Conservation (phyloP, 2,329 filamentous ascomycete genomes). For the Cordyceps pruinosa region DNA sequence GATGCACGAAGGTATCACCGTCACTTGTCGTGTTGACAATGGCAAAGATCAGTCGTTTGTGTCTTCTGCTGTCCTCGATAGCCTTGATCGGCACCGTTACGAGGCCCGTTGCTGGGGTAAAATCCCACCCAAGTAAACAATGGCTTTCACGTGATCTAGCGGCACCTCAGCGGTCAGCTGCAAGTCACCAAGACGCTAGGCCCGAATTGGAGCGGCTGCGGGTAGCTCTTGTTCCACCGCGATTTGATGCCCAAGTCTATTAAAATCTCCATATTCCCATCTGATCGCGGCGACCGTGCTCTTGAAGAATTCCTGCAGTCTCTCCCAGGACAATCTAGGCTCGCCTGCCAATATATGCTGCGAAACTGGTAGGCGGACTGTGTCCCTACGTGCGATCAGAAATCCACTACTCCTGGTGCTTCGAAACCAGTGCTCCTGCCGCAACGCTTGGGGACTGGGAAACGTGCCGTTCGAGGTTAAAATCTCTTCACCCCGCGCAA, state of each 20-base stretch:
- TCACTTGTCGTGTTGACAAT: conserved; percentile 4
- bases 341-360: too few relatives aligned
- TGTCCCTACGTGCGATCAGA: neutral
- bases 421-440: neutral
- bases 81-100: neutral
- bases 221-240: conserved; percentile 1
- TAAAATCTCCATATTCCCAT: neutral
- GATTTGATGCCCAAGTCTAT: neutral
- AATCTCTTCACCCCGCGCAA: neutral
- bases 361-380: neutral
- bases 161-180: neutral
- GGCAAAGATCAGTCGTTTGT: neutral
- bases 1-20: neutral
- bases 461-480: neutral
- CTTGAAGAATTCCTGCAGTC: neutral
- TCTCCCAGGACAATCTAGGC: neutral
- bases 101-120: conserved; percentile 23
- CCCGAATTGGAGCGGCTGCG: neutral
- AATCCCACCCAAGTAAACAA: conserved; percentile 25
- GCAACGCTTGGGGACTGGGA: neutral
- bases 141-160: conserved; percentile 18
- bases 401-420: neutral
- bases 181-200: neutral
- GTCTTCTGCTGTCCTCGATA: neutral
- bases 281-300: neutral